Conservation (phyloP, 2,329 filamentous ascomycete species). For the Neodidymelliopsis sp. region DNA sequence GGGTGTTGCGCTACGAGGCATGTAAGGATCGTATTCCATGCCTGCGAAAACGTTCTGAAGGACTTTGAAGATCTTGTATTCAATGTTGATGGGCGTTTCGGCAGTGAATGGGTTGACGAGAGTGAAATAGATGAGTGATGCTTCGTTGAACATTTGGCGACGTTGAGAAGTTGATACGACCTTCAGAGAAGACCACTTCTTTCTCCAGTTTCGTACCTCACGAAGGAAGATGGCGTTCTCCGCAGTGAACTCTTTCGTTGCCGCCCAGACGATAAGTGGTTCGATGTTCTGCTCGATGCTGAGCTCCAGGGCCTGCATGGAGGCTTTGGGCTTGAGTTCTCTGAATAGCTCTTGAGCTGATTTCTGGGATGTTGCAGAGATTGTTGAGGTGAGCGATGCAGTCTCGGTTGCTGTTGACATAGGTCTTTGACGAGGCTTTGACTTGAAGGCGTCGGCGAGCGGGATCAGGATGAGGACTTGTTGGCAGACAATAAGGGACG, state of each 20-base stretch:
- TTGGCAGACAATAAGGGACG: conserved; percentile 47
- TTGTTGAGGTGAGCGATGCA: conserved; percentile 35
- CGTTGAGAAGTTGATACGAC: conserved; percentile 42
- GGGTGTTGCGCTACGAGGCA: conserved; percentile 35
- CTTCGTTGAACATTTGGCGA: conserved; percentile 48
- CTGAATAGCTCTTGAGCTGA: conserved; percentile 31
- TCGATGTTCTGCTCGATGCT: conserved; percentile 47
- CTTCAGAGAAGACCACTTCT: conserved; percentile 40
- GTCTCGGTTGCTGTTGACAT: conserved; percentile 36
- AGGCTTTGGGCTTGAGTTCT: conserved; percentile 44
- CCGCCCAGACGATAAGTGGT: conserved; percentile 46
- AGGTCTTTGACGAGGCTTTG: conserved; percentile 24
- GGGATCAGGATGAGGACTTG: conserved; percentile 49
- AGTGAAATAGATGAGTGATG: conserved; percentile 49
- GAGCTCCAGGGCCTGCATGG: conserved; percentile 48
- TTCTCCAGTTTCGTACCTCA: conserved; percentile 49
- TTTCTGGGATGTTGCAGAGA: conserved; percentile 32
- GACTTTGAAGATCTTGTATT: conserved; percentile 49
- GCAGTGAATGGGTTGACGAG: conserved; percentile 49
- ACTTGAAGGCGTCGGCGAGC: conserved; percentile 39
- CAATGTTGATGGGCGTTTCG: conserved; percentile 49
- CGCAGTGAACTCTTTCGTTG: conserved; percentile 47
- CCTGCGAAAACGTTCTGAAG: conserved; percentile 41
- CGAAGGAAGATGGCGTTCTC: conserved; percentile 50
- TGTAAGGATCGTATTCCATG: conserved; percentile 48